A percentile compares a stretch with the other conserved stretches of the same genome.
Evolutionary conservation across 352 stramenopile genomes (phyloP).

Genomic region (Phytophthora multivora): DNA sequence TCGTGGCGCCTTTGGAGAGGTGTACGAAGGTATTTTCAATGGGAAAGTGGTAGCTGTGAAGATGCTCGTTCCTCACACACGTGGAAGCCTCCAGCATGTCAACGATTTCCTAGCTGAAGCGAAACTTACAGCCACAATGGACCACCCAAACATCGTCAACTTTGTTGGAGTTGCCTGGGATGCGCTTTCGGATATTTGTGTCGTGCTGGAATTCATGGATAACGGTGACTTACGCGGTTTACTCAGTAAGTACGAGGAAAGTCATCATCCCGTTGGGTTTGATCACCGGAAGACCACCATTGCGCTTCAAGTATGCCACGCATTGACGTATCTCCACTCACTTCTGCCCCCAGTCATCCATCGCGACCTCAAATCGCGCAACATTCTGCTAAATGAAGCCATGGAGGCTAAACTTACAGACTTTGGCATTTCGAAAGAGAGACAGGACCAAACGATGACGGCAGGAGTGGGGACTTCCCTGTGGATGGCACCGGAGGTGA

Average conservation of each 20-base stretch:
- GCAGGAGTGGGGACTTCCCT: constrained; percentile 33
- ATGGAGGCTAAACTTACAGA: constrained; percentile 38
- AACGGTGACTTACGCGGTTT: constrained; percentile 46
- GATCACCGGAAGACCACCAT: constrained; percentile 36
- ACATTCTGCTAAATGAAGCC: constrained; percentile 34
- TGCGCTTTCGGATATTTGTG: constrained; percentile 40
- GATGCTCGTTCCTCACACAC: constrained; percentile 38
- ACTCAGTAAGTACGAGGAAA: constrained; percentile 32
- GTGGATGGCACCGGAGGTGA: constrained; percentile 78
- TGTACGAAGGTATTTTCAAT: constrained; percentile 44
- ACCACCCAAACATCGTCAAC: constrained; percentile 40
- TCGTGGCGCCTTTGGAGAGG: constrained; percentile 46
- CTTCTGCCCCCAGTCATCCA: constrained; percentile 41
- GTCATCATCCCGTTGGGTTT: constrained; percentile 20
- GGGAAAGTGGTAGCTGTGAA: constrained; percentile 47
- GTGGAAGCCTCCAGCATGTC: constrained; percentile 34
- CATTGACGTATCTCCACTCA: constrained; percentile 40
- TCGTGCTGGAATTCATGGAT: constrained; percentile 58
- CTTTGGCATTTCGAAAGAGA: constrained; percentile 37
- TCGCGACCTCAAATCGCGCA: constrained; percentile 36
- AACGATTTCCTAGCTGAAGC: constrained; percentile 45
- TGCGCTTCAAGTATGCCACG: constrained; percentile 31
- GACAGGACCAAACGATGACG: constrained; percentile 37
- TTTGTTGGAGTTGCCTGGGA: constrained; percentile 58
- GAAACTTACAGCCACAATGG: constrained; percentile 37